These are phyloP conservation scores for Blastomyces emzantsi DNA, from an alignment of 2,329 filamentous ascomycete species.

Conservation along the genomic window DNA sequence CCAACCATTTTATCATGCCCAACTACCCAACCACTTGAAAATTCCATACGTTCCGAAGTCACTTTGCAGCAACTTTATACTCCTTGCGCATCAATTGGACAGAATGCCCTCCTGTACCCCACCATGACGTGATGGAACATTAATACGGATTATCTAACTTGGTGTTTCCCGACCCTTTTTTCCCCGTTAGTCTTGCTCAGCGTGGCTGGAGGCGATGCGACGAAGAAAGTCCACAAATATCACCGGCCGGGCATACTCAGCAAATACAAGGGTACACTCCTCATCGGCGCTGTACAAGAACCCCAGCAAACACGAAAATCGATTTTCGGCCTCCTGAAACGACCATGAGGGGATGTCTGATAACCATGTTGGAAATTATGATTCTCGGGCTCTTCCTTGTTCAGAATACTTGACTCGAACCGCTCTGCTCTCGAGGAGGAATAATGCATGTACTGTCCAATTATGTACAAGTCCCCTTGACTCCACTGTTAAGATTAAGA, in stretches of 20 bases:
- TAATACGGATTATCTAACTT: background rate
- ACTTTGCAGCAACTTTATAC: background rate
- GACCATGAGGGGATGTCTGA: background rate
- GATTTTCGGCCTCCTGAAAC: background rate
- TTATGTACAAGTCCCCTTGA: background rate
- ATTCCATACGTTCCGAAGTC: background rate
- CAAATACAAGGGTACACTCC: constrained; percentile 38
- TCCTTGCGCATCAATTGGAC: background rate
- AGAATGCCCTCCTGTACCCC: background rate
- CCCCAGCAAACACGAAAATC: background rate
- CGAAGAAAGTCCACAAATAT: constrained; percentile 60
- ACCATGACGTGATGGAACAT: background rate
- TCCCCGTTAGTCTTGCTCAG: constrained; percentile 48
- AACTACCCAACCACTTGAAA: background rate
- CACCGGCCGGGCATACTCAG: constrained; percentile 53
- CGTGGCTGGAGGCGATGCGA: constrained; percentile 57
- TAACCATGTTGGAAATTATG: background rate
- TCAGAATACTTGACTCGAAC: background rate
- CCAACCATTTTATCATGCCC: background rate
- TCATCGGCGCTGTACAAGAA: background rate
- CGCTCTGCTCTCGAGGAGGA: no score
- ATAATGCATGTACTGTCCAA: no score
- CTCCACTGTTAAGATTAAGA: background rate
- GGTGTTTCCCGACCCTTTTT: constrained; percentile 3
- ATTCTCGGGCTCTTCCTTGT: background rate